These are phyloP conservation scores for Metschnikowia similis DNA, from an alignment of 805 yeast genomes.

Conservation along the genomic window DNA sequence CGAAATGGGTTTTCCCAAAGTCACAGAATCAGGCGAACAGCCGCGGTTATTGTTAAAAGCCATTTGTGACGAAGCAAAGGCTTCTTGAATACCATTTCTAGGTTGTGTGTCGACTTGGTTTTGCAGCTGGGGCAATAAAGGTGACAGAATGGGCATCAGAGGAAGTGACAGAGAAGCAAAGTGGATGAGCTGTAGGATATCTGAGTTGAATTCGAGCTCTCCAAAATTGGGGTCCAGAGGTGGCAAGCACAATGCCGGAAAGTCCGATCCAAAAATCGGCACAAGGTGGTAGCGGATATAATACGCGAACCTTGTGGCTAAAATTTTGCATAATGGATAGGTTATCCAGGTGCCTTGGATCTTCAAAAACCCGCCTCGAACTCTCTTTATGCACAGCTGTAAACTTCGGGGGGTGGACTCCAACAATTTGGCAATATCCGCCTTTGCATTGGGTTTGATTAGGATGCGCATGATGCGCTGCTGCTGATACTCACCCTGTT, in stretches of 20 bases:
- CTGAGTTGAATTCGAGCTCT: slow-evolving; percentile 43
- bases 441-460: slow-evolving; percentile 41
- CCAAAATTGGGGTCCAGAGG: slow-evolving; percentile 66
- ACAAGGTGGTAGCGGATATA: slow-evolving; percentile 69
- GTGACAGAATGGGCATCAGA: not conserved
- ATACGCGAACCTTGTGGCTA: slow-evolving; percentile 74
- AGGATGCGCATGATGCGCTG: not conserved
- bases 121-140: not conserved
- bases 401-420: slow-evolving; percentile 59
- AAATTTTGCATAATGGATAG: slow-evolving; percentile 55
- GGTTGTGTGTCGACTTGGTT: not conserved
- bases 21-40: not conserved
- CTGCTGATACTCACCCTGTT: not conserved
- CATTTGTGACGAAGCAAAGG: not conserved
- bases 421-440: slow-evolving; percentile 69
- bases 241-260: slow-evolving; percentile 55
- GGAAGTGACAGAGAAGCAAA: not conserved
- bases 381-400: slow-evolving; percentile 61
- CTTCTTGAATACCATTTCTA: not conserved
- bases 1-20: not conserved
- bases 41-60: not conserved
- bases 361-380: slow-evolving; percentile 86
- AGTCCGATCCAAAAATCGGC: slow-evolving; percentile 73
- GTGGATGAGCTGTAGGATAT: not conserved
- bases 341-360: slow-evolving; percentile 96